A percentile compares a stretch with the other conserved stretches of the same genome.
Conservation (phyloP, 73 alveolate genomes). For the Effrenium voratum region DNA sequence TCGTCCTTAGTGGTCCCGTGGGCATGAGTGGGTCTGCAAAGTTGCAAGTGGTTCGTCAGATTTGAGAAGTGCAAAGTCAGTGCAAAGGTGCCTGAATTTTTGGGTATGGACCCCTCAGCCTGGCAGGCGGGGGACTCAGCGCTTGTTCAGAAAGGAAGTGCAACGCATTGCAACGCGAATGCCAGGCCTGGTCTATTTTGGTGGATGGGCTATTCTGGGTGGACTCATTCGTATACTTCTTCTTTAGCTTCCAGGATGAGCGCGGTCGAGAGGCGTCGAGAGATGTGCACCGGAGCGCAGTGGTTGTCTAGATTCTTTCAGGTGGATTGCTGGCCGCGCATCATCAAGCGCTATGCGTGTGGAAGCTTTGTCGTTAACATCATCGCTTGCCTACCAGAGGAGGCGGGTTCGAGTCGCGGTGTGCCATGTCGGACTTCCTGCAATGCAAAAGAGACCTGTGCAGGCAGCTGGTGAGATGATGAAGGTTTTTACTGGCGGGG, state of each 20-base stretch:
- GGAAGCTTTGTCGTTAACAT: constrained; percentile 70
- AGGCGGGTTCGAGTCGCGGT: neutral
- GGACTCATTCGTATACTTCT: constrained; percentile 55
- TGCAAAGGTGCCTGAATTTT: constrained; percentile 37
- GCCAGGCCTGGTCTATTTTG: constrained; percentile 55
- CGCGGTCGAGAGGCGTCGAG: constrained; percentile 59
- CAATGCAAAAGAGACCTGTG: neutral
- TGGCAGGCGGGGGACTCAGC: constrained; percentile 48
- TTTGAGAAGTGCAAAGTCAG: no score
- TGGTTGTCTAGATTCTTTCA: neutral
- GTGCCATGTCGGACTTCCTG: neutral
- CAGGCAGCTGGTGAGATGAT: constrained; percentile 58
- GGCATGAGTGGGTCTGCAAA: no score
- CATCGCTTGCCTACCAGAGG: constrained; percentile 60
- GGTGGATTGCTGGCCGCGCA: constrained; percentile 75
- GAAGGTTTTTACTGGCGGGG: constrained; percentile 52
- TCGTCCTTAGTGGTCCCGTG: no score
- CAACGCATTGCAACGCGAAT: neutral
- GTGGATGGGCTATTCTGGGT: constrained; percentile 54
- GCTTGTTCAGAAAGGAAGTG: neutral
- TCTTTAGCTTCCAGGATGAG: constrained; percentile 81
- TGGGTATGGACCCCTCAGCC: constrained; percentile 41
- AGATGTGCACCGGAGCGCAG: neutral
- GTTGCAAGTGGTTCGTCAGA: no score
- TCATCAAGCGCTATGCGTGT: constrained; percentile 55